Percentiles rank a stretch among this genome's conserved stretches.
Evolutionary conservation across 805 yeast genomes (phyloP).

Genomic region (Kazachstania bromeliacearum): DNA sequence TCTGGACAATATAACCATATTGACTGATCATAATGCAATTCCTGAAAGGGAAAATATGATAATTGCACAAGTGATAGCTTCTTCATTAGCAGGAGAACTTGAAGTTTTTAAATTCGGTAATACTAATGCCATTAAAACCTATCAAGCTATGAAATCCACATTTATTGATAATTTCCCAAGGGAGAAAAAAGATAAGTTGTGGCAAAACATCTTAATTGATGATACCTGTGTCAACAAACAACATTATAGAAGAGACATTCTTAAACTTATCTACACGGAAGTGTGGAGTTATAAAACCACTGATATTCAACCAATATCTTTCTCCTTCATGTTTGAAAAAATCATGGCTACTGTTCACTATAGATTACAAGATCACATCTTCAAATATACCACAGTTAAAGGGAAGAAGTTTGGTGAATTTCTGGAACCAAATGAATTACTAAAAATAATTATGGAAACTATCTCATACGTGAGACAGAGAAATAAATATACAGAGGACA

Average conservation of each 20-base stretch:
- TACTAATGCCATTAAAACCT: not conserved
- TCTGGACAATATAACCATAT: not conserved
- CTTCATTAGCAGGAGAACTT: not conserved
- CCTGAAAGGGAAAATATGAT: not conserved
- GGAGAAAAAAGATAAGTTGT: not conserved
- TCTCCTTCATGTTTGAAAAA: not conserved
- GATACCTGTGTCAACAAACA: not conserved
- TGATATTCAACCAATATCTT: not conserved
- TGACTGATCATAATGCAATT: not conserved
- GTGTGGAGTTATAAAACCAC: not conserved
- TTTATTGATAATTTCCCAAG: not conserved
- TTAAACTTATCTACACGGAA: not conserved
- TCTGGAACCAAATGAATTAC: too few species aligned
- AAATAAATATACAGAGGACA: too few species aligned
- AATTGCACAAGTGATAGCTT: not conserved
- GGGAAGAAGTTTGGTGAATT: too few species aligned
- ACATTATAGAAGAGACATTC: not conserved
- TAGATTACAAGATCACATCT: not conserved
- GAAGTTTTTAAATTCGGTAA: not conserved
- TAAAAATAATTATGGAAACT: too few species aligned
- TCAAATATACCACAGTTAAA: too few species aligned
- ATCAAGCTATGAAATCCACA: not conserved
- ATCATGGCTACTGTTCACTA: not conserved
- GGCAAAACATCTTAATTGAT: conserved; percentile 1
- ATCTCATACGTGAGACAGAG: too few species aligned